Conservation (phyloP, 345 rosid genomes). For the Brassica juncea region DNA sequence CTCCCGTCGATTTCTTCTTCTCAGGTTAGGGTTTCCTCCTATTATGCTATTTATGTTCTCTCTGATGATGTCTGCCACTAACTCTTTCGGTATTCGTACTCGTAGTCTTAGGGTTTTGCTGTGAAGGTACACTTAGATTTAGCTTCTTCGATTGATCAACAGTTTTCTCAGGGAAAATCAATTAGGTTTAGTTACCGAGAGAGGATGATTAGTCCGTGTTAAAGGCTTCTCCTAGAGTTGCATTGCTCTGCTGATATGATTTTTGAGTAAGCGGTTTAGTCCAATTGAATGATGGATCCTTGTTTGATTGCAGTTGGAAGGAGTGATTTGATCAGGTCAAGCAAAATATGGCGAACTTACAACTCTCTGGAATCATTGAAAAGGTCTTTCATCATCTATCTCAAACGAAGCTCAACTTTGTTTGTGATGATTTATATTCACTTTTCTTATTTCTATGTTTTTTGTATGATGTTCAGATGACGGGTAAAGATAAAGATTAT, state of each 20-base stretch:
- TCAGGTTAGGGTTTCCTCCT: constrained; percentile 21
- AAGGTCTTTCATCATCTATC: constrained; percentile 54
- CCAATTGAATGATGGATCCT: constrained; percentile 19
- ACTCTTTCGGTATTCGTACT: background rate
- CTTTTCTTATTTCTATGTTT: background rate
- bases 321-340: background rate
- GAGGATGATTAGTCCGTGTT: no score
- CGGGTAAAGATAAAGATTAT: constrained; percentile 98
- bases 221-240: background rate
- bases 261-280: background rate
- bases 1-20: constrained; percentile 24
- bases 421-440: background rate
- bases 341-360: constrained; percentile 76
- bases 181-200: no score
- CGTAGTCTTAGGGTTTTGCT: constrained; percentile 38
- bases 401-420: background rate
- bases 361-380: constrained; percentile 80
- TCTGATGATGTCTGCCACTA: background rate
- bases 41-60: no score
- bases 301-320: constrained; percentile 33
- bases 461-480: constrained; percentile 59
- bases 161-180: background rate
- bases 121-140: constrained; percentile 14
- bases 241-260: constrained; percentile 22
- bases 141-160: background rate